Base-by-base conservation (phyloP, 306 rosid species). In the Bauhinia variegata region DNA sequence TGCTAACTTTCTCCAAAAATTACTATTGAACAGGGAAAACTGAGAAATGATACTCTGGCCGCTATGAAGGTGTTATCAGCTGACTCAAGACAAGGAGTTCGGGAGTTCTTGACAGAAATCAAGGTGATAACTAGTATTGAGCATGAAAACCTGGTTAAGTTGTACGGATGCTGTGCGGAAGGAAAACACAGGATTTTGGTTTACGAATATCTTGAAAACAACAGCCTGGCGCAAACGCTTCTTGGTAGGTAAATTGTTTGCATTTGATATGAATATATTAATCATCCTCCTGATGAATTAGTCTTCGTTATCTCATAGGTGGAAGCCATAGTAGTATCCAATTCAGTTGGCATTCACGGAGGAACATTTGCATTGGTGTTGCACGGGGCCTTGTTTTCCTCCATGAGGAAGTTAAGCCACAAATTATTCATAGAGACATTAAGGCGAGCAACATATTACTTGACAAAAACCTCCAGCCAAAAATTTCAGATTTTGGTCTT, bases 401-500 rank as follows among this genome's bases (percentile, higher is more conserved):
- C 75, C 95, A 87, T 57, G 86, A 82, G 74, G 89, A 81, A 47
- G 87, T 88, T 49, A 57, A 11, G 28, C 96, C 96, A 23, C 96
- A 83, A 72, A 82, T 89, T 47, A 87, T 87, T 68, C 95, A 88
- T 44, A 81, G 95, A 72, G 95, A 88, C 84, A 86, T 88, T 64
- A 88, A 88, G 79, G 91, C 91, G 11, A 88, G 95, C 84, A 89
- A 87, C 72, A 69, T 87, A 48, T 81, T 89, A 36, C 88, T 90
- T 48, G 95, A 87, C 64, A 77, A 67, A 65, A 77, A 85, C 36
- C 78, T 90, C 17, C 61, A 62, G 4, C 88, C 95, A 30, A 87
- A 87, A 76, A 87, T 90, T 54, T 83, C 96, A 44, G 95, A 90
- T 81, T 90, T 91, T 68, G 97, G 97, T 52, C 96, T 91, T 43